Base-by-base conservation (phyloP, 805 yeast species). In the Scheffersomyces amazonensis region DNA sequence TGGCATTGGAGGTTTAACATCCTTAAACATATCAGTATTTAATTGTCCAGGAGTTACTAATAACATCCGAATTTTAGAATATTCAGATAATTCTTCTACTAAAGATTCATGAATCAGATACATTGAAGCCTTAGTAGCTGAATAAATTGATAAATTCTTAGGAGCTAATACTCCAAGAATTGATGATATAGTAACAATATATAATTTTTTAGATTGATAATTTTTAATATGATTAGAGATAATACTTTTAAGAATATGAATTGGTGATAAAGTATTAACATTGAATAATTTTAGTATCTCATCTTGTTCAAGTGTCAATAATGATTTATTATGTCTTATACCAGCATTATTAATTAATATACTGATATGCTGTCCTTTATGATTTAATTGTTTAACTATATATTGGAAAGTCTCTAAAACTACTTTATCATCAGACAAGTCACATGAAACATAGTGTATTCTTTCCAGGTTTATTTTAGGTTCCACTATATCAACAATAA, bases 41-140 rank as follows among this genome's bases (percentile, higher is more conserved):
- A 77, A 50, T 49, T 77, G 82, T 2, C 83, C 83, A 0, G 81
- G 79, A 2, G 65, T 42, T 5, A 76, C 69, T 9, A 71, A 50
- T 12, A 72, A 56, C 20, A 67, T 43, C 4, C 66, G 48, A 3
- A 75, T 48, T 1, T 37, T 34, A 0, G 62, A 52, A 24, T 35
- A 34, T 2, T 41, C 42, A 2, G 32, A 33, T 5, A 66, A 37
- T 42, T 77, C 83, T 31, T 62, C 62, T 3, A 63, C 42, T 20
- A 77, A 37, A 1, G 75, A 62, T 44, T 76, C 80, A 43, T 74
- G 71, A 7, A 72, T 43, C 46, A 66, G 70, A 9, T 64, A 50
- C 17, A 63, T 42, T 0, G 77, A 72, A 1, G 78, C 73, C 42
- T 77, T 77, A 6, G 77, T 59, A 1, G 76, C 75, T 1, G 78